Conservation (phyloP, 768 basidiomycete genomes). For the Punctularia strigosozonata region DNA sequence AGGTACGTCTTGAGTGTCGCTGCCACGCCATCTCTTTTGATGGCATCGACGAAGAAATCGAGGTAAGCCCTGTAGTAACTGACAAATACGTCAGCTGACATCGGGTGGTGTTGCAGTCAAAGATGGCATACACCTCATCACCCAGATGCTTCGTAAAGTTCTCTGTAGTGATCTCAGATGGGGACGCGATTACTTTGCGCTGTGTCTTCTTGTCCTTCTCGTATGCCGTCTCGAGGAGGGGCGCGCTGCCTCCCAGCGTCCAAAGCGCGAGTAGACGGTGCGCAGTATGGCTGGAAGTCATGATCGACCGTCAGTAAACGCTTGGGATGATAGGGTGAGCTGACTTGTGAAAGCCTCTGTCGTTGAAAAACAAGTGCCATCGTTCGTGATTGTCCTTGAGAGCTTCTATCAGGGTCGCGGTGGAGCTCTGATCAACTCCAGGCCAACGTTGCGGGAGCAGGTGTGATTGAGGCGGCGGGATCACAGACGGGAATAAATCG, state of each 20-base stretch:
- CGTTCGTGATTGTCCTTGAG: conserved; percentile 19
- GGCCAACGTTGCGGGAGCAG: conserved; percentile 23
- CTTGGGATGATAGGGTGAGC: conserved; percentile 3
- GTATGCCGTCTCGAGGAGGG: conserved; percentile 31
- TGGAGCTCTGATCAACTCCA: conserved; percentile 23
- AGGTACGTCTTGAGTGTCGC: conserved; percentile 47
- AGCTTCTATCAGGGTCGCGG: conserved; percentile 7
- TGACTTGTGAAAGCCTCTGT: conserved; percentile 23
- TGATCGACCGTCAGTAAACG: neutral
- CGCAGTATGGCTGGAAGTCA: conserved; percentile 33
- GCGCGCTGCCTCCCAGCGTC: conserved; percentile 39
- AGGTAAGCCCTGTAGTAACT: conserved; percentile 54
- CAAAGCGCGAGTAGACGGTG: conserved; percentile 51
- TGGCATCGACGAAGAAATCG: conserved; percentile 34
- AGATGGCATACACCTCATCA: conserved; percentile 34
- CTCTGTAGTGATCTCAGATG: conserved; percentile 28
- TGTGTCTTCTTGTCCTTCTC: conserved; percentile 25
- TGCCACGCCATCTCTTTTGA: conserved; percentile 30
- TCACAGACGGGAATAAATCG: too few species aligned
- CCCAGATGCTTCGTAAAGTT: conserved; percentile 48
- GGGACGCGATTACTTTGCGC: conserved; percentile 28
- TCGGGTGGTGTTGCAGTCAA: neutral
- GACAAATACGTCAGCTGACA: neutral
- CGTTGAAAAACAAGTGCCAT: conserved; percentile 24
- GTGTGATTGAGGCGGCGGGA: conserved; percentile 19